Base-by-base conservation (phyloP, 768 basidiomycete genomes). In the Trametes maxima region DNA sequence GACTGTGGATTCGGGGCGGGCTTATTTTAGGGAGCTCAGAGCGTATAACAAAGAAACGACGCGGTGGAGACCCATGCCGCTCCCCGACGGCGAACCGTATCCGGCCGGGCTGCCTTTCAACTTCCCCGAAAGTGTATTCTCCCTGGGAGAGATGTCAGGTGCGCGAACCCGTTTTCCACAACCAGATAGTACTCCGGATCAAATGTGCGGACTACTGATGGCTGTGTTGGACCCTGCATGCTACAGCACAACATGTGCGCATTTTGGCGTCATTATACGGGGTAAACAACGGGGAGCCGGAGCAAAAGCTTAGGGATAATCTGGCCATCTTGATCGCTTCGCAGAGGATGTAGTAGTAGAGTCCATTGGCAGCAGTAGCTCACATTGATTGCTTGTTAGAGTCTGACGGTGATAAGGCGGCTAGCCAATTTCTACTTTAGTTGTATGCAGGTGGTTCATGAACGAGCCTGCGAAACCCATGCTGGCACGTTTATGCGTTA, bases 31-130 rank as follows among this genome's bases (percentile, higher is more conserved):
- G 13, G 56, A 57, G 11, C 56, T 57, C 25, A 6, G 56, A 36
- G 8, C 56, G 56, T 49, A 36, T 22, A 57, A 57, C 57, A 40
- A 25, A 24, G 39, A 42, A 24, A 42, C 57, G 22, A 24, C 57
- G 13, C 17, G 24, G 13, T 57, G 48, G 57, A 57, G 28, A 36
- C 47, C 57, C 8, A 37, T 57, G 21, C 57, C 57, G 24, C 48
- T 57, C 16, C 47, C 48, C 16, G 37, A 50, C 39, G 57, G 57
- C 35, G 48, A 50, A 4, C 57, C 57, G 39, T 57, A 50, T 37
- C 57, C 57, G 8, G 48, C 24, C 3, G 17, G 17, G 4, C 8
- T 33, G 28, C 28, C 28, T 4, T 24, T 50, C 24, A 22, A 21
- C 4, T 54, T 54, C 40, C 52, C 40, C 5, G 39, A 40, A 8